Evolutionary conservation across 441 rosid genomes (phyloP).

Genomic region (Croton setiger): DNA sequence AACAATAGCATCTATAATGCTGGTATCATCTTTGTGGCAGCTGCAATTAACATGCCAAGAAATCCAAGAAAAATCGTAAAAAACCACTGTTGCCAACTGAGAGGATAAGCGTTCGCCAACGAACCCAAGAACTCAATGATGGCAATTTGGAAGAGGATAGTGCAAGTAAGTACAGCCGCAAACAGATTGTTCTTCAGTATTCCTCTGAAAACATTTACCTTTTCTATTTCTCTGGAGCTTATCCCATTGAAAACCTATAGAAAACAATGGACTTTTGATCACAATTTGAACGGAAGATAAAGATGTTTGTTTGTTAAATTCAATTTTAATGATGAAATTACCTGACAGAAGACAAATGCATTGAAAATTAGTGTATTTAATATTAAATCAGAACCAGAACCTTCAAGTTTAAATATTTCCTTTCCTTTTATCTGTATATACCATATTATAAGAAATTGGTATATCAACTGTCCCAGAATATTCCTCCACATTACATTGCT

Average conservation of each 20-base stretch:
- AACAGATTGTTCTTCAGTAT: constrained; percentile 53
- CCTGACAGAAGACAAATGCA: constrained; percentile 76
- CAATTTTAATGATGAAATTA: constrained; percentile 20
- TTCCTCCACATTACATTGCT: constrained; percentile 80
- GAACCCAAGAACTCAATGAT: constrained; percentile 69
- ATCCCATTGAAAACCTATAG: constrained; percentile 75
- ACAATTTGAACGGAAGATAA: neutral
- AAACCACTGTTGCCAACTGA: constrained; percentile 59
- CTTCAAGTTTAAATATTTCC: constrained; percentile 41
- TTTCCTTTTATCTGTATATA: constrained; percentile 57
- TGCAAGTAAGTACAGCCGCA: constrained; percentile 49
- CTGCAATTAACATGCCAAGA: constrained; percentile 76
- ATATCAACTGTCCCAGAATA: constrained; percentile 56
- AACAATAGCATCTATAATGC: neutral
- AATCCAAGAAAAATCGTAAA: constrained; percentile 53
- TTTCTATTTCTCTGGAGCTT: constrained; percentile 74
- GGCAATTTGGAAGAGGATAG: constrained; percentile 56
- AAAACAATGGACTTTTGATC: constrained; percentile 8
- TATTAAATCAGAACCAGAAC: constrained; percentile 50
- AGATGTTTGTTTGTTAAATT: neutral
- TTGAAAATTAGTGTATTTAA: constrained; percentile 73
- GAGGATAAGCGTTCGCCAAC: constrained; percentile 60
- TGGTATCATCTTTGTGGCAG: constrained; percentile 55
- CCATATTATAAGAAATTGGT: constrained; percentile 60
- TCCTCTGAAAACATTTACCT: constrained; percentile 69